Base-by-base conservation (phyloP, 2,329 filamentous ascomycete species). In the Apiospora pterosperma region DNA sequence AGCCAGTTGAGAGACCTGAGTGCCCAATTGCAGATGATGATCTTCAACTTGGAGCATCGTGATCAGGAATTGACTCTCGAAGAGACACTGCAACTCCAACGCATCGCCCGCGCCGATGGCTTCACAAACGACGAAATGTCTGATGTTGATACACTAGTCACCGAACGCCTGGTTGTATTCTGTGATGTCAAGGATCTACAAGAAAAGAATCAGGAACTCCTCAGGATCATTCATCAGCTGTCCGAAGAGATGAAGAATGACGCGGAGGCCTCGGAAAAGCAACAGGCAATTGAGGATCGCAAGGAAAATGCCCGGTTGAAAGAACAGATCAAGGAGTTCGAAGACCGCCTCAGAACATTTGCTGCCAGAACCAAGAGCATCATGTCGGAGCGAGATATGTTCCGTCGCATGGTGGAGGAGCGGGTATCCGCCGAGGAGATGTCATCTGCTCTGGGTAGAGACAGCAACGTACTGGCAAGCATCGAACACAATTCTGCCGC, bases 301-400 rank as follows among this genome's bases (percentile, higher is more conserved):
- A 86, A 92, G 66, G 90, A 94, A 74, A 85, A 96, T n/a, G 87
- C 90, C 69, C 86, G 85, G 58, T 80, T 96, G 36, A 85, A 92
- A 67, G 86, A 90, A 62, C 89, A 93, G 69, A 84, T 96, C 28
- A 85, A 90, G 69, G 88, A 91, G 61, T 76, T 95, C 76, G 89
- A 92, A 65, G 95, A 97, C 68, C 93, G 97, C 75, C 88, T 97
- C 62, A 88, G 90, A 69, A 91, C 91, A 14, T 90, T 97, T 69
- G 88, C 91, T 52, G 88, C 91, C 36, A 92, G 94, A 64, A 92
- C 93, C 68, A 92, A 97, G 80, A 97, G 92, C 76, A 97, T 97
- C 76, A 93, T 96, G 75, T 92, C 93, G 72, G 96, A 99, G 79
- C 90, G 96, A 67, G 95, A 99, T 75, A 97, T 97, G 88, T 98